Percentiles rank a stretch among this genome's conserved stretches.
Evolutionary conservation across 768 basidiomycete genomes (phyloP).

Genomic region (Zangia roseola): DNA sequence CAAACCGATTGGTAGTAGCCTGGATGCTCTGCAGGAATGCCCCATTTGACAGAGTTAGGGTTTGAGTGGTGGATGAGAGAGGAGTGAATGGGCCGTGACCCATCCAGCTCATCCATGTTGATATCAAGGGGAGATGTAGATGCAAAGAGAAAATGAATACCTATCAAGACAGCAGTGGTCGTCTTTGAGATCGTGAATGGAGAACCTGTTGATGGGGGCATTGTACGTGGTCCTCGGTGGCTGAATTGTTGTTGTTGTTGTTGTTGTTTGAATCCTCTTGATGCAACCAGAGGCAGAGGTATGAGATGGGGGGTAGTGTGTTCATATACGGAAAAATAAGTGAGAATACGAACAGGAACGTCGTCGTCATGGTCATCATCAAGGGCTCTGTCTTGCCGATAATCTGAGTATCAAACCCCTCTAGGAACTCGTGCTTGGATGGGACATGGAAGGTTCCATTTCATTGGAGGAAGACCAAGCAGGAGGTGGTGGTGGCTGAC

Average conservation of each 20-base stretch:
- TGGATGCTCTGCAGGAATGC: conserved; percentile 15
- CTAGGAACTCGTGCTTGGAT: conserved; percentile 36
- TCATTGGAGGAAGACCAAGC: conserved; percentile 4
- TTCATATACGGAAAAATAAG: conserved; percentile 55
- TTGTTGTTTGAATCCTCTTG: conserved; percentile 21
- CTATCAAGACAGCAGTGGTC: conserved; percentile 38
- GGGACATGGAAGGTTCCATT: conserved; percentile 9
- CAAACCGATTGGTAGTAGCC: conserved; percentile 44
- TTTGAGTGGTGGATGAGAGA: conserved; percentile 29
- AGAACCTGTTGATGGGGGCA: conserved; percentile 44
- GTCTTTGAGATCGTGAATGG: conserved; percentile 40
- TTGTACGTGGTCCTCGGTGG: conserved; percentile 18
- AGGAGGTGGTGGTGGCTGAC: conserved; percentile 8
- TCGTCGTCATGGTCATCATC: conserved; percentile 31
- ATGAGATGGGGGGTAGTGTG: conserved; percentile 37
- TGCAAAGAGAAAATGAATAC: conserved; percentile 29
- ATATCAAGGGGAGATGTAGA: conserved; percentile 19
- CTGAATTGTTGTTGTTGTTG: background rate
- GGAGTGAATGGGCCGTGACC: conserved; percentile 3
- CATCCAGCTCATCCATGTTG: conserved; percentile 19
- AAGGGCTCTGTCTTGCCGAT: conserved; percentile 40
- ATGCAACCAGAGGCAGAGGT: conserved; percentile 42
- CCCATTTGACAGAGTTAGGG: conserved; percentile 37
- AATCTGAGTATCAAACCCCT: conserved; percentile 42
- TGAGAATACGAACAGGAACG: conserved; percentile 56